Base-by-base conservation (phyloP, 2,329 filamentous ascomycete genomes). In the Cryphonectria naterciae region DNA sequence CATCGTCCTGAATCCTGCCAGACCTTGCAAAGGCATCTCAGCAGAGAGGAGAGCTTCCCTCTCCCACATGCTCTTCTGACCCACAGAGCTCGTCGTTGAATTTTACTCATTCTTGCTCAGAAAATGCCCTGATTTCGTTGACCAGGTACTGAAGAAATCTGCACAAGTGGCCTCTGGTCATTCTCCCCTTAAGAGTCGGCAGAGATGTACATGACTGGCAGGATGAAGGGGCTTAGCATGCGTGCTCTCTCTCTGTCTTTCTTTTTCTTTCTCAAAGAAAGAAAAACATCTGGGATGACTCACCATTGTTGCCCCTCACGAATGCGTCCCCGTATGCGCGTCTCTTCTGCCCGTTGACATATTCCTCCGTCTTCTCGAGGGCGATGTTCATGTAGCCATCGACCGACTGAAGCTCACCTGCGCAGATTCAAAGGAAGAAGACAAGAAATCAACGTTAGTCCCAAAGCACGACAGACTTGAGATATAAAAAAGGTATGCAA, bases 311-410 rank as follows among this genome's bases (percentile, higher is more conserved):
- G 76, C 95, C 95, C 81, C 95, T 89, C 70, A 98, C 93, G 80
- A 98, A 98, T 6, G 95, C 94, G 85, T 98, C 95, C 10, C 95
- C 95, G 80, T 97, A 98, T 68, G 89, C 92, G 77, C 93, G 88
- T 77, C 92, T 88, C 82, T 95, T 89, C 74, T 90, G 88, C 58
- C 95, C 95, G 78, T 97, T 92, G 75, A 98, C 92, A 76, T 91
- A 94, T 83, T 99, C 96, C 75, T 93, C 91, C 28, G 94, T 97
- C 83, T 97, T 96, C 82, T 99, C 96, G 41, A 99, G 88, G 17
- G 96, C 95, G 80, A 99, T 98, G 84, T 99, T 99, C 96, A 99
- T 99, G 84, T 98, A 99, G 67, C 96, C 96, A 81, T 99, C 96
- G 65, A 99, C 95, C 0, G 95, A 97, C 80, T 98, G 95, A 52